Percentiles rank a stretch among this genome's conserved stretches.
These are phyloP conservation scores for Thielaviopsis cerberus DNA, from an alignment of 2,329 filamentous ascomycete species.

Conservation along the genomic window DNA sequence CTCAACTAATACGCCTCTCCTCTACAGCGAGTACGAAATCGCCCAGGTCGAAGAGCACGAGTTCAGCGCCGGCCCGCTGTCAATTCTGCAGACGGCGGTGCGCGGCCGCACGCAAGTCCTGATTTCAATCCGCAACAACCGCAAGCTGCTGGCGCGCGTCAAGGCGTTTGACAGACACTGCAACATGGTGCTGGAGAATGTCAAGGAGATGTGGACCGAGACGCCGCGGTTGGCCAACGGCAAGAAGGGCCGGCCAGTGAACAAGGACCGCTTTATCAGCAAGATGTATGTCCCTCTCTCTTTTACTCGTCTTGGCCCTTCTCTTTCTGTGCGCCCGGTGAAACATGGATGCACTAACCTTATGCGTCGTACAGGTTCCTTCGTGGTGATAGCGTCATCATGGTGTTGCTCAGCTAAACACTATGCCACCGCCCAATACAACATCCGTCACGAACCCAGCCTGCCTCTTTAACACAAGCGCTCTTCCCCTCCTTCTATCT, in stretches of 20 bases:
- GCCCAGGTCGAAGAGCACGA: slow-evolving; percentile 46
- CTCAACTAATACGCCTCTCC: slow-evolving; percentile 5
- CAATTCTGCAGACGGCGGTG: slow-evolving; percentile 90
- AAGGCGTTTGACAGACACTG: slow-evolving; percentile 98
- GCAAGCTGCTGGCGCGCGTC: slow-evolving; percentile 88
- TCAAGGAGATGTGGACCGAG: slow-evolving; percentile 97
- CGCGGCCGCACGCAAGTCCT: slow-evolving; percentile 88
- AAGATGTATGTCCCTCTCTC: slow-evolving; percentile 53
- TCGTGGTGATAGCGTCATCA: slow-evolving; percentile 70
- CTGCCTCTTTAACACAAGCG: slow-evolving; percentile 2
- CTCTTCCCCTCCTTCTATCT: not conserved
- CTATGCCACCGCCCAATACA: not conserved
- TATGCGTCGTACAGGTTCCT: slow-evolving; percentile 44
- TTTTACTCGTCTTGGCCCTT: not conserved
- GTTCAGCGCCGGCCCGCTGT: slow-evolving; percentile 41
- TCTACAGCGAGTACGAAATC: slow-evolving; percentile 68
- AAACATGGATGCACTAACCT: not conserved
- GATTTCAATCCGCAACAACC: slow-evolving; percentile 94
- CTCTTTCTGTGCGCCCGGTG: not conserved
- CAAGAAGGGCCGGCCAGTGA: slow-evolving; percentile 76
- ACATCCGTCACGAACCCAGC: slow-evolving; percentile 2
- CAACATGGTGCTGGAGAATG: slow-evolving; percentile 97
- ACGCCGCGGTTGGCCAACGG: slow-evolving; percentile 65
- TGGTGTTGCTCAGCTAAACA: slow-evolving; percentile 58
- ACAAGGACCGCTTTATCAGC: slow-evolving; percentile 96